Evolutionary conservation across 202 grass and related monocot species (phyloP).

Genomic region (Eragrostis tef): DNA sequence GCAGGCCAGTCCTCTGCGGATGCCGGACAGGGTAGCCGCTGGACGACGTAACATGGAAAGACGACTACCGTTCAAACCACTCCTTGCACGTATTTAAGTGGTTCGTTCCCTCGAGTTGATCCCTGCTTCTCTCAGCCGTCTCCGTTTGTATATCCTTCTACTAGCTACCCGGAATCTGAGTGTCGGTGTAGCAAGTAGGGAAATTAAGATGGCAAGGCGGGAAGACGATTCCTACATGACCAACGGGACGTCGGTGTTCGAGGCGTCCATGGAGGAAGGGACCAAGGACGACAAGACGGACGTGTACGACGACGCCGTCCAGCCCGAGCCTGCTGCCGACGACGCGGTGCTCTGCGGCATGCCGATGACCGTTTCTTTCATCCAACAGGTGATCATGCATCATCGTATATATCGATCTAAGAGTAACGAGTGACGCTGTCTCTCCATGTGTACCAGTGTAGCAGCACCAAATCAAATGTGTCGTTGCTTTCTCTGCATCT

Average conservation of each 20-base stretch:
- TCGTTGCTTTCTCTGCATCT: not conserved
- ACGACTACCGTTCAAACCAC: not conserved
- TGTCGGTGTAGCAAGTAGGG: not conserved
- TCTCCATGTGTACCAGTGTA: not conserved
- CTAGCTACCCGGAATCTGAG: not conserved
- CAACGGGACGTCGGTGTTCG: conserved; percentile 60
- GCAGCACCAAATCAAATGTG: not conserved
- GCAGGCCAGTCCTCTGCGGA: not conserved
- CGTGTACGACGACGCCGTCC: conserved; percentile 15
- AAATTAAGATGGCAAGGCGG: conserved; percentile 54
- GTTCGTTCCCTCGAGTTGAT: not conserved
- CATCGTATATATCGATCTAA: not conserved
- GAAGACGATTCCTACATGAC: conserved; percentile 55
- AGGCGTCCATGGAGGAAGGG: conserved; percentile 62
- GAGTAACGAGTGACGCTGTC: too few relatives aligned
- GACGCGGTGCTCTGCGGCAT: conserved; percentile 17
- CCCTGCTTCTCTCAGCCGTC: not conserved
- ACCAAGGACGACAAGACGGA: conserved; percentile 41
- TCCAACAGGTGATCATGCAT: conserved; percentile 61
- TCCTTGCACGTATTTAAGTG: conserved; percentile 16
- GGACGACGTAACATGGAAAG: not conserved
- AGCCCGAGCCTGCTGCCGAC: not conserved
- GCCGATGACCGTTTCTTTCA: conserved; percentile 51
- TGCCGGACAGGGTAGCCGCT: too few relatives aligned
- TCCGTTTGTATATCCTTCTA: too few relatives aligned